Evolutionary conservation across 176 grass and related monocot species (phyloP).

Genomic region (Poa annua): DNA sequence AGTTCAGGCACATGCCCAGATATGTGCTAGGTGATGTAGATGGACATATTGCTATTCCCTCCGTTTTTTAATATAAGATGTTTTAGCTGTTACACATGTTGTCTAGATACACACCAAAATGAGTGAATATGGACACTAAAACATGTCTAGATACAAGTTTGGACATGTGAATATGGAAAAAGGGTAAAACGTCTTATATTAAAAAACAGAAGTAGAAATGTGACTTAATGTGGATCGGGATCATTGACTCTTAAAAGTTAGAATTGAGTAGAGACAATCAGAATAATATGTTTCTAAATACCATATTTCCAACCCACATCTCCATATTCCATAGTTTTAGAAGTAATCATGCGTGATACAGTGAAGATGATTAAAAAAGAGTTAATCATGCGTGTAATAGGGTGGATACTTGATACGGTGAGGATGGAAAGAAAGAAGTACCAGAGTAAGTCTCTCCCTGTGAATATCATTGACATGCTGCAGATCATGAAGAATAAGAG

Average conservation of each 20-base stretch:
- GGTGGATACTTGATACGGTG: background rate
- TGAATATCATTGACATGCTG: constrained; percentile 96
- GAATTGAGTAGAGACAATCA: background rate
- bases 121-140: too few species aligned
- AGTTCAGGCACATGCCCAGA: background rate
- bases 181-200: too few species aligned
- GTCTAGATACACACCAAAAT: too few species aligned
- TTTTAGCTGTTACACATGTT: too few species aligned
- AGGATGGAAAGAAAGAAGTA: constrained; percentile 32
- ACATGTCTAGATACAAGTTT: too few species aligned
- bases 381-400: background rate
- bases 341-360: background rate
- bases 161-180: too few species aligned
- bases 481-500: constrained; percentile 39
- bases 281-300: constrained; percentile 12
- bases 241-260: constrained; percentile 5
- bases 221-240: background rate
- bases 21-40: background rate
- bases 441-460: constrained; percentile 92
- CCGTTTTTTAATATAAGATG: too few species aligned
- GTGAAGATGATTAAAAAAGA: constrained; percentile 5
- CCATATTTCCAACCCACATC: constrained; percentile 19
- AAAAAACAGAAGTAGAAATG: too few species aligned
- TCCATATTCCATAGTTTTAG: background rate
- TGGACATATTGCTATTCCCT: constrained; percentile 14